Base-by-base conservation (phyloP, 345 rosid species). In the Trapa incisa region DNA sequence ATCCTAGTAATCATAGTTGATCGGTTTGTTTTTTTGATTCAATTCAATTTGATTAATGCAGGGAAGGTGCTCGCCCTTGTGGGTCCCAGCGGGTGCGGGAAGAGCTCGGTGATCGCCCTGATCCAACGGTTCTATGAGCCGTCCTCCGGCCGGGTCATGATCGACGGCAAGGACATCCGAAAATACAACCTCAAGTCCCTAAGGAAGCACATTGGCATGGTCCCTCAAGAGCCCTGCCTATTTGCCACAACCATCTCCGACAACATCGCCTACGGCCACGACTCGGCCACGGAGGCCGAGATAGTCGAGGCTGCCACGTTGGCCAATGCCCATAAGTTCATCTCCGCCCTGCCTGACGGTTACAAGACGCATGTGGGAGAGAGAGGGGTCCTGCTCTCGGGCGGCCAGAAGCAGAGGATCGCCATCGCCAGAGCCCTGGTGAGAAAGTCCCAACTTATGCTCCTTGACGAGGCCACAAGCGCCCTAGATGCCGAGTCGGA, bases 61-160 rank as follows among this genome's bases (percentile, higher is more conserved):
- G 99, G 96, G 38, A 90, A 88, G 70, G 88, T 85, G 65, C 92
- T 94, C 43, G 99, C 99, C 47, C 96, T 94, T 8, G 96, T 94
- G 0, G 99, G 97, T 72, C 96, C 99, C 7, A 94, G 99, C 74
- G 99, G 99, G 5, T 94, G 97, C 15, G 99, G 99, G 4, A 90
- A 94, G 77, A 94, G 99, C 79, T 90, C 99, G 1, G 95, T 90
- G 67, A 81, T 94, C 71, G 77, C 99, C 37, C 91, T 94, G 9
- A 57, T 90, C 47, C 87, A 85, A 65, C 75, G 97, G 62, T 91
- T 90, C 77, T 94, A 94, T 1, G 99, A 90, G 69, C 88, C 99
- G 13, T 82, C 91, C 62, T 94, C 99, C 1, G 99, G 99, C 16
- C 78, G 99, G 35, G 84, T 90, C 62, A 74, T 81, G 84, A 83